Evolutionary conservation across 1,284 basidiomycete genomes (phyloP).

Genomic region (Athelia psychrophila): DNA sequence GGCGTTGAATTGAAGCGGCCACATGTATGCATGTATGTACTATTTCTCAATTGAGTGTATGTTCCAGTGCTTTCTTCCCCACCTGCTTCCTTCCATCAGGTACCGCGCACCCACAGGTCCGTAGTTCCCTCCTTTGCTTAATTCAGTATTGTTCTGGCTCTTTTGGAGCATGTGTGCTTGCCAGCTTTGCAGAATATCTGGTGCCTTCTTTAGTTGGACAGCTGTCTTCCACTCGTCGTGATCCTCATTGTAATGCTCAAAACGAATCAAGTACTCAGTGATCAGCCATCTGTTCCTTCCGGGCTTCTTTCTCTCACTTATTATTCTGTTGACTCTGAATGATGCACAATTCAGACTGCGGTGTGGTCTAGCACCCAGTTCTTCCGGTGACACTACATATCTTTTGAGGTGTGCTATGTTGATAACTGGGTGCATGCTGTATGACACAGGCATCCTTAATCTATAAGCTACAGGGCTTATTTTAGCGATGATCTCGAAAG

Average conservation of each 20-base stretch:
- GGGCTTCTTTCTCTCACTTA: background rate
- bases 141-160: no score
- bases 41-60: no score
- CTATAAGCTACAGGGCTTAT: constrained; percentile 8
- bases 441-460: background rate
- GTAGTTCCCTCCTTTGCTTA: no score
- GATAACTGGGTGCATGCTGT: background rate
- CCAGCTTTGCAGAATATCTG: background rate
- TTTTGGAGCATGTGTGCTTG: no score
- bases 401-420: background rate
- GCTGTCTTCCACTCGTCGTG: background rate
- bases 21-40: no score
- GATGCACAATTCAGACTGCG: background rate
- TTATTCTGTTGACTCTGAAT: background rate
- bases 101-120: no score
- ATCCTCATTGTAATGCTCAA: background rate
- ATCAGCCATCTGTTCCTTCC: background rate
- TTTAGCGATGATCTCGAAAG: constrained; percentile 18
- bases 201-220: background rate
- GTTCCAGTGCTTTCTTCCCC: no score
- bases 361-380: background rate
- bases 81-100: no score
- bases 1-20: no score
- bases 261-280: background rate
- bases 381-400: background rate